These are phyloP conservation scores for Zopfochytrium polystomum DNA, from an alignment of 371 early-diverging fungal genomes.

Conservation along the genomic window DNA sequence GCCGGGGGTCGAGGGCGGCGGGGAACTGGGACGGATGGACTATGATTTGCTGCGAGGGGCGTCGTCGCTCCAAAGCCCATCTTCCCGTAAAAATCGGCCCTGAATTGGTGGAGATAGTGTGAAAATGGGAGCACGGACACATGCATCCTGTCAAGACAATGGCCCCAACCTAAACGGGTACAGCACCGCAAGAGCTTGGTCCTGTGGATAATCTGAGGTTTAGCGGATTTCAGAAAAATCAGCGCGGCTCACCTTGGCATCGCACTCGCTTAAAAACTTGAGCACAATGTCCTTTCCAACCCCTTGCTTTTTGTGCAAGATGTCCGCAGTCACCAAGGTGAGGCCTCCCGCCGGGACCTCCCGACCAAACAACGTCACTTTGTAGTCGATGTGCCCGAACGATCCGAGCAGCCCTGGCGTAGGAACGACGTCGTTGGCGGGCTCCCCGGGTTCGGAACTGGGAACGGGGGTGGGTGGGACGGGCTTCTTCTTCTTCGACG, in stretches of 20 bases:
- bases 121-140: no score
- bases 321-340: conserved; percentile 10
- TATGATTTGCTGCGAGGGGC: conserved; percentile 14
- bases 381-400: conserved; percentile 8
- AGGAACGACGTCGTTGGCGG: neutral
- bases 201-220: no score
- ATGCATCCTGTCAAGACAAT: no score
- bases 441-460: neutral
- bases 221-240: no score
- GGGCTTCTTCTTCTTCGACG: no score
- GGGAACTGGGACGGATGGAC: conserved; percentile 14
- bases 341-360: conserved; percentile 11
- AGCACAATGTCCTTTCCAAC: conserved; percentile 15
- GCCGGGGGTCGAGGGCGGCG: neutral
- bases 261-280: conserved; percentile 10
- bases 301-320: conserved; percentile 20
- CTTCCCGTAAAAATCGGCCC: conserved; percentile 19
- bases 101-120: conserved; percentile 20
- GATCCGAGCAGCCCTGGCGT: conserved; percentile 13
- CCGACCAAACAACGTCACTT: conserved; percentile 14
- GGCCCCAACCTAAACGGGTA: no score
- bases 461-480: neutral
- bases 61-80: conserved; percentile 18
- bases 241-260: no score
- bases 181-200: conserved; percentile 16